Evolutionary conservation across 1,139 yeast genomes (phyloP).

Genomic region (Yamadazyma sp.): DNA sequence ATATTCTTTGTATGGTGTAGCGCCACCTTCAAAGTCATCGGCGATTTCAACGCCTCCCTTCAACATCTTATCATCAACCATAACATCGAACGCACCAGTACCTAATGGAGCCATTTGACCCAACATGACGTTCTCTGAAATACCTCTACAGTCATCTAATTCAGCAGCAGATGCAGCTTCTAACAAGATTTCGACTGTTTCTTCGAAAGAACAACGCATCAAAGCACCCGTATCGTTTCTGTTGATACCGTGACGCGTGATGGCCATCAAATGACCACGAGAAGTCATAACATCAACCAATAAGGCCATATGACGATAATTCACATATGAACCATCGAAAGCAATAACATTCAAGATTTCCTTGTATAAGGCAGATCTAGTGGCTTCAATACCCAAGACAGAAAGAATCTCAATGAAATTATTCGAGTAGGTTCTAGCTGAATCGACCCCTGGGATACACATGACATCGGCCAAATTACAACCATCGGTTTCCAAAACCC

Average conservation of each 20-base stretch:
- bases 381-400: constrained; percentile 97
- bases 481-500: constrained; percentile 99
- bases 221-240: constrained; percentile 98
- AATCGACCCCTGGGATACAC: constrained; percentile 93
- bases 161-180: constrained; percentile 99
- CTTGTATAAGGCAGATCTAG: constrained; percentile 88
- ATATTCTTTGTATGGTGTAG: constrained; percentile 87
- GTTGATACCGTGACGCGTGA: constrained; percentile 99
- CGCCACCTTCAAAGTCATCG: constrained; percentile 69
- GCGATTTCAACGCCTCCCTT: constrained; percentile 52
- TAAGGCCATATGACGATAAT: constrained; percentile 97
- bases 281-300: constrained; percentile 98
- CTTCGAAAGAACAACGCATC: constrained; percentile 99
- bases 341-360: constrained; percentile 97
- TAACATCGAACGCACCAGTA: constrained; percentile 96
- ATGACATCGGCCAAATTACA: constrained; percentile 93
- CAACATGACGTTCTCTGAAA: constrained; percentile 94
- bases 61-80: constrained; percentile 89
- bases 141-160: constrained; percentile 97
- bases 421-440: constrained; percentile 87
- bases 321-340: constrained; percentile 98
- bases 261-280: constrained; percentile 97
- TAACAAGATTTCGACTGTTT: constrained; percentile 93
- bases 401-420: constrained; percentile 94
- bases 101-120: constrained; percentile 99